phyloP scores from a whole-genome alignment of 2,329 filamentous ascomycete genomes.

The Diatrype stigma region DNA sequence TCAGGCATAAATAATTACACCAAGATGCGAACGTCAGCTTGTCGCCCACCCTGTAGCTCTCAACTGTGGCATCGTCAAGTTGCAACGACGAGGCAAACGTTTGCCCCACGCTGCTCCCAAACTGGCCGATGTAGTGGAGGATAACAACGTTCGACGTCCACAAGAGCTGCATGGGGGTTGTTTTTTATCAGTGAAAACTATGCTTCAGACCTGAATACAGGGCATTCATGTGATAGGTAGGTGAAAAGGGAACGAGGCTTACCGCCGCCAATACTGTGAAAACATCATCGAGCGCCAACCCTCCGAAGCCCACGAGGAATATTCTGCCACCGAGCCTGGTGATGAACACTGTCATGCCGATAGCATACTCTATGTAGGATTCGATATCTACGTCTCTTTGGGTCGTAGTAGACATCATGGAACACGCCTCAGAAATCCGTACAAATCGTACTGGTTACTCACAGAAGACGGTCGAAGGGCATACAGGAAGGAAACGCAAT shows the following conservation, averaged over 20 bases:
- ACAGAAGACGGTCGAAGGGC: too few species aligned
- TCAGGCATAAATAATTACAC: conserved; percentile 9
- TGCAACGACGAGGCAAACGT: conserved; percentile 1
- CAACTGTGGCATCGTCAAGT: conserved; percentile 4
- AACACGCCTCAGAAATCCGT: too few species aligned
- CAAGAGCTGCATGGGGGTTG: not conserved
- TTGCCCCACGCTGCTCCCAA: conserved; percentile 9
- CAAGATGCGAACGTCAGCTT: conserved; percentile 10
- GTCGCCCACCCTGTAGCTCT: conserved; percentile 8
- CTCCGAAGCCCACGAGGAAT: conserved; percentile 5
- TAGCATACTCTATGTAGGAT: conserved; percentile 7
- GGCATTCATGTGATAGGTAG: too few species aligned
- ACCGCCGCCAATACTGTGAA: conserved; percentile 8
- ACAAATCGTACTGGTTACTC: too few species aligned
- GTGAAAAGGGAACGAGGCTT: too few species aligned
- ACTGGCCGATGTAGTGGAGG: conserved; percentile 5
- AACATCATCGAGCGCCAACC: conserved; percentile 6
- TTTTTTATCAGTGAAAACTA: conserved; percentile 2
- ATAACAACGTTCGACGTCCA: conserved; percentile 8
- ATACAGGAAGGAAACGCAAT: too few species aligned
- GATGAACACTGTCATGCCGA: conserved; percentile 8
- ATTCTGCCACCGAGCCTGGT: conserved; percentile 4
- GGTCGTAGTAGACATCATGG: not conserved
- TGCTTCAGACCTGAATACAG: too few species aligned
- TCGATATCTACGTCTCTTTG: conserved; percentile 9